Evolutionary conservation across 2,329 filamentous ascomycete species (phyloP).

Genomic region (Phialophora tarda): DNA sequence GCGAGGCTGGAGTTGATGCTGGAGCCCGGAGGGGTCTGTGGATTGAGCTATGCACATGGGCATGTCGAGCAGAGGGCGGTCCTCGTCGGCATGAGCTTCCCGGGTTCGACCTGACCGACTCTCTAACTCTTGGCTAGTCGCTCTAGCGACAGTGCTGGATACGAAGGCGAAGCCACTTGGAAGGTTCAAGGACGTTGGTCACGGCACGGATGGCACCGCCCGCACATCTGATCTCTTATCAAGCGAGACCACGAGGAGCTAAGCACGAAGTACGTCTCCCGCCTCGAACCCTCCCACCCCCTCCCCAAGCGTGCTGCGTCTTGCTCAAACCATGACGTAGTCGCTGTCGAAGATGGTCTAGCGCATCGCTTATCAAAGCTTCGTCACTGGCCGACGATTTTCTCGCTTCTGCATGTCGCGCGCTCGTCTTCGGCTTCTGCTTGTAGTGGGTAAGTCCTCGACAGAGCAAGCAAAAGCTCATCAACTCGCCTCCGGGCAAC

Average conservation of each 20-base stretch:
- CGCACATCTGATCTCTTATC: not conserved
- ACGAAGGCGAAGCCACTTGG: not conserved
- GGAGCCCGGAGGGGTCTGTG: constrained; percentile 51
- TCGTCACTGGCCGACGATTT: not conserved
- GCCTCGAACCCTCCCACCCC: not conserved
- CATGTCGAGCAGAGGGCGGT: constrained; percentile 50
- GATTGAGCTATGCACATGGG: constrained; percentile 50
- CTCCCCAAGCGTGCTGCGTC: not conserved
- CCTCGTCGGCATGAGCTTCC: constrained; percentile 48
- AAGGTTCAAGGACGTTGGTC: not conserved
- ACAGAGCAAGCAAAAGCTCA: not conserved
- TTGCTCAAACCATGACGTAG: not conserved
- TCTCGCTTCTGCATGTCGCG: not conserved
- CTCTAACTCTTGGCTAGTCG: not conserved
- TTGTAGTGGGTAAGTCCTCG: not conserved
- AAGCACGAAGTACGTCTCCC: not conserved
- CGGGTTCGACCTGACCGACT: constrained; percentile 4
- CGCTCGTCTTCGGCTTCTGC: not conserved
- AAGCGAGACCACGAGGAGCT: not conserved
- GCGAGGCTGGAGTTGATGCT: constrained; percentile 52
- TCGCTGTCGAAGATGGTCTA: not conserved
- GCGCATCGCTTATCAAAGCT: not conserved
- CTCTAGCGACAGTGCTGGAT: not conserved
- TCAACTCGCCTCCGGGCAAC: not conserved
- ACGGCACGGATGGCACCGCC: not conserved